Evolutionary conservation across 129 eudicot genomes (phyloP).

Genomic region (Artemisia annua): DNA sequence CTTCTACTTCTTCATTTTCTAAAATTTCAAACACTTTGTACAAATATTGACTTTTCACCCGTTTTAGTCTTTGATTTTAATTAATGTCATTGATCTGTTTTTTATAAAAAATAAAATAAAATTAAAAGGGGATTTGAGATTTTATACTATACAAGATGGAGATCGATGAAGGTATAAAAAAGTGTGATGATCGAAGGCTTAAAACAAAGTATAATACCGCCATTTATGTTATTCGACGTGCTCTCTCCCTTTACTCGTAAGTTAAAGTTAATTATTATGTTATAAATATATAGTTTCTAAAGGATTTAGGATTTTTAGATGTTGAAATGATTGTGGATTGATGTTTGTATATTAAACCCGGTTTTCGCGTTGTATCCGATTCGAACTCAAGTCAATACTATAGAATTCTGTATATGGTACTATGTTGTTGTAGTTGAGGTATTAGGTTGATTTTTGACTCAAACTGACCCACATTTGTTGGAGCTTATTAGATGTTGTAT

Average conservation of each 20-base stretch:
- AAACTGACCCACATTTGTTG: neutral
- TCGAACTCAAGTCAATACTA: too few relatives aligned
- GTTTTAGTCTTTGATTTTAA: too few relatives aligned
- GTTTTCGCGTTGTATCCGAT: too few relatives aligned
- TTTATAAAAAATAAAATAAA: too few relatives aligned
- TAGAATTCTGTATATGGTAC: conserved; percentile 1
- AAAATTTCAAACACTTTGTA: too few relatives aligned
- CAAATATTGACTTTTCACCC: too few relatives aligned
- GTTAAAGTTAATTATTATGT: too few relatives aligned
- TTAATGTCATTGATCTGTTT: too few relatives aligned
- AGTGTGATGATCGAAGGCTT: conserved; percentile 73
- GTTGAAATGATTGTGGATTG: neutral
- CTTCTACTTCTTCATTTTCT: too few relatives aligned
- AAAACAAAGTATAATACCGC: conserved; percentile 89
- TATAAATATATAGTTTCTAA: too few relatives aligned
- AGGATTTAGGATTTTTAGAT: too few relatives aligned
- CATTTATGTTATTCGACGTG: conserved; percentile 73
- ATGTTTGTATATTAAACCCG: neutral
- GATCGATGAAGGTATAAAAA: conserved; percentile 76
- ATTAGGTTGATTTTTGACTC: conserved; percentile 13
- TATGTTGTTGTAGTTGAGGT: conserved; percentile 8
- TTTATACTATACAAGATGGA: too few relatives aligned
- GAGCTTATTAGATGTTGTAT: neutral
- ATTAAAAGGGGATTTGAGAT: neutral
- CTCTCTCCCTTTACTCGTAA: conserved; percentile 90